A percentile compares a stretch with the other conserved stretches of the same genome.
phyloP scores from a whole-genome alignment of 129 eudicot genomes.

The Flaveria linearis region DNA sequence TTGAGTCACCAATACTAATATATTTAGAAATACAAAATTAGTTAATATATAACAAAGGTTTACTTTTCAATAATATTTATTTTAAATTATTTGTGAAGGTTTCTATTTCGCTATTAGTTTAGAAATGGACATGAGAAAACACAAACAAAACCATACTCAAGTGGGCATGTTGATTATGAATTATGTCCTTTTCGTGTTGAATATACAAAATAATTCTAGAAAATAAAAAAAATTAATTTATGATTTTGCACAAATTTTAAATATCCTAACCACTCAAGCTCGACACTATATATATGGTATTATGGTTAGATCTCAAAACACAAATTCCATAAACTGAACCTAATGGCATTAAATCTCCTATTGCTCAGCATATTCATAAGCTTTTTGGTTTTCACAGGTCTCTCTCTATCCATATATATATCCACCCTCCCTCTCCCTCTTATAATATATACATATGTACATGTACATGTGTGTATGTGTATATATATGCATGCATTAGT shows the following conservation, averaged over 20 bases:
- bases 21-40: neutral
- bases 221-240: neutral
- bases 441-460: neutral
- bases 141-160: neutral
- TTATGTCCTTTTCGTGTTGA: conserved; percentile 1
- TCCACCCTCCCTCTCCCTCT: neutral
- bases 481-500: neutral
- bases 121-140: neutral
- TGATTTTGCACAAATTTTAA: neutral
- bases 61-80: no score
- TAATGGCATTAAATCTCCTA: conserved; percentile 24
- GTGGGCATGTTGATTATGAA: neutral
- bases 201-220: neutral
- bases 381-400: conserved; percentile 9
- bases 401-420: neutral
- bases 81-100: no score
- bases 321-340: conserved; percentile 7
- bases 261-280: neutral
- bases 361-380: neutral
- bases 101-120: neutral
- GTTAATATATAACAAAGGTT: neutral
- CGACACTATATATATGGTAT: conserved; percentile 15
- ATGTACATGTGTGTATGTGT: neutral
- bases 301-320: conserved; percentile 8
- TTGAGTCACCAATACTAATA: no score